Percentiles rank a stretch among this genome's conserved stretches.
Evolutionary conservation across 495 filamentous ascomycete genomes (phyloP).

Genomic region (Umbilicaria muhlenbergii): DNA sequence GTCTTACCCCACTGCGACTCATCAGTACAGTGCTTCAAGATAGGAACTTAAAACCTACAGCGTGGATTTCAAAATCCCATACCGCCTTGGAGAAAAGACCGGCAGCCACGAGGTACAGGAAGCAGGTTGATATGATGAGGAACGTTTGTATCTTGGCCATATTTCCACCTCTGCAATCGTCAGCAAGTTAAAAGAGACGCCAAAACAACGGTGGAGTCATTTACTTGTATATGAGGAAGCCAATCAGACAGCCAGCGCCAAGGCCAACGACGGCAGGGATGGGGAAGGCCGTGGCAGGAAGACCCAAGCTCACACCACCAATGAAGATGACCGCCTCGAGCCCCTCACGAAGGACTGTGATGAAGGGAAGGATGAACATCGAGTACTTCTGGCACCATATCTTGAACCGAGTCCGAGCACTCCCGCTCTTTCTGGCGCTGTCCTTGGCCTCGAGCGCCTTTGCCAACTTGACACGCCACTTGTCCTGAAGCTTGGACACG

Average conservation of each 20-base stretch:
- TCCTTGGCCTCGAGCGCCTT: constrained; percentile 42
- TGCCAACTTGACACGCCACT: constrained; percentile 70
- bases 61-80: constrained; percentile 51
- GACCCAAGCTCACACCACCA: constrained; percentile 60
- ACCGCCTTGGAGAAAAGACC: constrained; percentile 66
- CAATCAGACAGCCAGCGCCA: constrained; percentile 41
- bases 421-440: constrained; percentile 13
- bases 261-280: constrained; percentile 57
- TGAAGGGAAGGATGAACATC: constrained; percentile 70
- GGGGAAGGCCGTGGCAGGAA: constrained; percentile 59
- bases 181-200: neutral
- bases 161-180: constrained; percentile 36
- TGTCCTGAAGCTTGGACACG: constrained; percentile 72
- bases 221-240: constrained; percentile 66
- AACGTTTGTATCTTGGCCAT: constrained; percentile 59
- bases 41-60: constrained; percentile 3
- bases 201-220: constrained; percentile 9
- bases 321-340: constrained; percentile 73
- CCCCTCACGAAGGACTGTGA: constrained; percentile 72
- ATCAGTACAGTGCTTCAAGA: too few relatives aligned
- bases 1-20: constrained; percentile 40
- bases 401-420: constrained; percentile 32
- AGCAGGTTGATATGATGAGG: constrained; percentile 64
- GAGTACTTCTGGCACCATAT: constrained; percentile 56
- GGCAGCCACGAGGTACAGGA: constrained; percentile 75